Evolutionary conservation across 2,329 filamentous ascomycete species (phyloP).

Genomic region (Alternaria brassicicola): DNA sequence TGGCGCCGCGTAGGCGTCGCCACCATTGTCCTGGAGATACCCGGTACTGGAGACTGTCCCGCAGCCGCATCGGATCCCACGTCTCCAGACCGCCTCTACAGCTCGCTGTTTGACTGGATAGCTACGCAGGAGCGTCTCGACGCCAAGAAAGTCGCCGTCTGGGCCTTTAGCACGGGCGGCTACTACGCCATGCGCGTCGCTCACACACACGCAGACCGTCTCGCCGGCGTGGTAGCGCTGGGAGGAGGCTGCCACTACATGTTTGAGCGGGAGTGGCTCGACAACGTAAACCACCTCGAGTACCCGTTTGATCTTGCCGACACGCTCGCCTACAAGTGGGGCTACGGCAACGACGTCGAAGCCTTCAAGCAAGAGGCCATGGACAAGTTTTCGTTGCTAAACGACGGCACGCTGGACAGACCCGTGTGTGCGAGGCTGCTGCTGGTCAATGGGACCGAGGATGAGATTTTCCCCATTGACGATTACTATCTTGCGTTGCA

Average conservation of each 20-base stretch:
- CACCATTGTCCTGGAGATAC: constrained; percentile 61
- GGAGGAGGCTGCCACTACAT: constrained; percentile 63
- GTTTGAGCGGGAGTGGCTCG: constrained; percentile 62
- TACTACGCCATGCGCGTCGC: constrained; percentile 64
- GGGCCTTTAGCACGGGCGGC: constrained; percentile 65
- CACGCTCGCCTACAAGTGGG: constrained; percentile 58
- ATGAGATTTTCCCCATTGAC: constrained; percentile 68
- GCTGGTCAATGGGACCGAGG: constrained; percentile 63
- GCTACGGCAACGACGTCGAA: constrained; percentile 46
- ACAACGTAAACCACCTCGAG: constrained; percentile 61
- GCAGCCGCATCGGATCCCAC: constrained; percentile 54
- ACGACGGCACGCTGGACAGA: constrained; percentile 61
- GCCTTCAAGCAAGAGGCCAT: constrained; percentile 57
- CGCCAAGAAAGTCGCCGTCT: constrained; percentile 56
- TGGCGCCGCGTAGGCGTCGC: constrained; percentile 58
- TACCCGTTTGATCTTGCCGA: constrained; percentile 64
- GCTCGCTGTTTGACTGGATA: constrained; percentile 62
- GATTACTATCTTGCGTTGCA: constrained; percentile 63
- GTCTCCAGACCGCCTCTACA: constrained; percentile 61
- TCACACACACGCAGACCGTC: constrained; percentile 60
- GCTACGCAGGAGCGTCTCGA: constrained; percentile 56
- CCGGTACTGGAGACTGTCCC: constrained; percentile 64
- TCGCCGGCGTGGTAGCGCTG: constrained; percentile 60
- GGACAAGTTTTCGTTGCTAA: constrained; percentile 60
- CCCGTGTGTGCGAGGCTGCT: constrained; percentile 57